These are phyloP conservation scores for Boletellus ananiceps DNA, from an alignment of 768 basidiomycete genomes.

Conservation along the genomic window DNA sequence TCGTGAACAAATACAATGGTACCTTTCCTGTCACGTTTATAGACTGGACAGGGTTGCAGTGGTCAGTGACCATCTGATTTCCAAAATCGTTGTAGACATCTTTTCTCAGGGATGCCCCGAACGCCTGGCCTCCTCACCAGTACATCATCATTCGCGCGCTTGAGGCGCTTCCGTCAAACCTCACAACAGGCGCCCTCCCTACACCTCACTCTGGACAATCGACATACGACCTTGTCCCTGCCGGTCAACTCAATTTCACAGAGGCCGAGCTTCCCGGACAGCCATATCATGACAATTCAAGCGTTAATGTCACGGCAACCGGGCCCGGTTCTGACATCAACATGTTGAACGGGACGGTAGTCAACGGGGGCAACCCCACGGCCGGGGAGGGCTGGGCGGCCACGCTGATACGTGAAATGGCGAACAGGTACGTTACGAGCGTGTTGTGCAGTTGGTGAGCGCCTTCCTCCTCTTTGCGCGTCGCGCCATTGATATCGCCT, in stretches of 20 bases:
- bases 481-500: too few relatives aligned
- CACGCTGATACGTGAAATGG: constrained; percentile 63
- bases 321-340: constrained; percentile 63
- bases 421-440: constrained; percentile 80
- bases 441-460: constrained; percentile 84
- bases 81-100: not conserved
- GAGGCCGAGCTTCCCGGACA: constrained; percentile 73
- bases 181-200: constrained; percentile 58
- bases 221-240: constrained; percentile 64
- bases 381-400: constrained; percentile 62
- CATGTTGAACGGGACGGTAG: constrained; percentile 46
- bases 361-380: constrained; percentile 64
- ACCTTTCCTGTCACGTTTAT: constrained; percentile 79
- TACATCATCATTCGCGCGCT: constrained; percentile 79
- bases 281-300: constrained; percentile 36
- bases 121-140: constrained; percentile 84
- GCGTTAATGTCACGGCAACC: constrained; percentile 44
- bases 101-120: constrained; percentile 69
- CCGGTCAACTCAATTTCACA: constrained; percentile 76
- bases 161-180: constrained; percentile 63
- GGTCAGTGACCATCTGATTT: constrained; percentile 40
- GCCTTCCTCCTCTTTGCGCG: not conserved
- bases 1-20: constrained; percentile 83
- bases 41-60: constrained; percentile 69
- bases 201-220: constrained; percentile 46